phyloP scores from a whole-genome alignment of 2,329 filamentous ascomycete genomes.

The Lecanicillium sp. region DNA sequence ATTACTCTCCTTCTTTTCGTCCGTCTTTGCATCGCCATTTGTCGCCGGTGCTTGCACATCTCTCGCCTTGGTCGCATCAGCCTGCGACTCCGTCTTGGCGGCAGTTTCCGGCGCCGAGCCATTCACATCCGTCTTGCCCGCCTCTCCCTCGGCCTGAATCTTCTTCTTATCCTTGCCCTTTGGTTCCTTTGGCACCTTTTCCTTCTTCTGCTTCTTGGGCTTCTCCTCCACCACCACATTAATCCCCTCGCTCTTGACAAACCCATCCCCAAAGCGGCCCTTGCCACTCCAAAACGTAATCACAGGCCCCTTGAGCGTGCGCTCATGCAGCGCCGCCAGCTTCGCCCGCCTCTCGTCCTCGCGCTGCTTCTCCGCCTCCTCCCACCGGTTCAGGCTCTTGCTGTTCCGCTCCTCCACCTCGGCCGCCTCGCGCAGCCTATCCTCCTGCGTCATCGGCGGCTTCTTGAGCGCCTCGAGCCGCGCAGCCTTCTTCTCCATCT shows the following conservation, averaged over 20 bases:
- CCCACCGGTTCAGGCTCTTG: constrained; percentile 88
- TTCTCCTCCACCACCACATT: constrained; percentile 55
- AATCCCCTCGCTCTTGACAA: constrained; percentile 62
- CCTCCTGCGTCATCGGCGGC: constrained; percentile 76
- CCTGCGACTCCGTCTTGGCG: neutral
- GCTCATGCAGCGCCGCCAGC: constrained; percentile 79
- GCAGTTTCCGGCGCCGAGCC: too few relatives aligned
- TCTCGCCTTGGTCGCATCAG: constrained; percentile 3
- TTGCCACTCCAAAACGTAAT: constrained; percentile 92
- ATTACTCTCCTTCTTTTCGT: constrained; percentile 1
- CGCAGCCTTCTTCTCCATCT: constrained; percentile 61
- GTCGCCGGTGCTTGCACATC: neutral
- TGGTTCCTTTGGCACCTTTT: constrained; percentile 26
- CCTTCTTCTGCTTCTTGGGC: constrained; percentile 48
- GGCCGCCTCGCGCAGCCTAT: constrained; percentile 75
- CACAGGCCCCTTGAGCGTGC: constrained; percentile 79
- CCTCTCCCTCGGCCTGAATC: constrained; percentile 13
- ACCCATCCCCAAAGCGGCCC: constrained; percentile 70
- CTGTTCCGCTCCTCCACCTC: constrained; percentile 78
- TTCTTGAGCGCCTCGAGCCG: constrained; percentile 67
- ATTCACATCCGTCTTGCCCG: constrained; percentile 10
- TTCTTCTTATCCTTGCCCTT: constrained; percentile 21
- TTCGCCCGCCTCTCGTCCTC: constrained; percentile 76
- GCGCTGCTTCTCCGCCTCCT: constrained; percentile 82
- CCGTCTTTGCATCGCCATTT: constrained; percentile 1